Conservation (phyloP, 306 rosid genomes). For the Bauhinia variegata region DNA sequence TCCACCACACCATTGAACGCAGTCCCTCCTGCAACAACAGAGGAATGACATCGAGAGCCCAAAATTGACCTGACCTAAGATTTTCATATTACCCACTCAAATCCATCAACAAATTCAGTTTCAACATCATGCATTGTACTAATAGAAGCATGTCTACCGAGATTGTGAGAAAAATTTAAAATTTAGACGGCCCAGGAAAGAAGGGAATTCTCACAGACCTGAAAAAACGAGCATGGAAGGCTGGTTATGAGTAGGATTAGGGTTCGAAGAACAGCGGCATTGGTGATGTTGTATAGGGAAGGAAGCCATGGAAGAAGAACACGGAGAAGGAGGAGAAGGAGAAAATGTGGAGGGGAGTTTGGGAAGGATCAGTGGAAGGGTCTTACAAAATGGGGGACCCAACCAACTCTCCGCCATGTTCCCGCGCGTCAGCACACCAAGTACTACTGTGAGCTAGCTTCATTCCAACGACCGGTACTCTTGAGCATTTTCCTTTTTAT, state of each 20-base stretch:
- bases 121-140: no score
- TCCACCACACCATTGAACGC: constrained; percentile 93
- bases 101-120: background rate
- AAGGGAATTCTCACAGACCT: constrained; percentile 29
- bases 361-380: constrained; percentile 24
- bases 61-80: background rate
- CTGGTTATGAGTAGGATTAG: constrained; percentile 42
- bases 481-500: no score
- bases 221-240: constrained; percentile 88
- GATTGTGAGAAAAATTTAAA: no score
- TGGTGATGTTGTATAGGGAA: constrained; percentile 42
- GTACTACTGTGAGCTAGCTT: background rate
- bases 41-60: background rate
- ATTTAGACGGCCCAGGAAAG: background rate
- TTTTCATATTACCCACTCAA: background rate
- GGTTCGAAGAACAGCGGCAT: constrained; percentile 49
- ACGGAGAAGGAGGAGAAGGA: no score
- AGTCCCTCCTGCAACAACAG: constrained; percentile 63
- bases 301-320: constrained; percentile 64
- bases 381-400: constrained; percentile 50
- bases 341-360: constrained; percentile 29
- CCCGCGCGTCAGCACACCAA: constrained; percentile 27
- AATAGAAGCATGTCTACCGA: no score
- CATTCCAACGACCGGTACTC: no score
- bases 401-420: constrained; percentile 59